These are phyloP conservation scores for Globisporangium polare DNA, from an alignment of 352 stramenopile species.

Conservation along the genomic window DNA sequence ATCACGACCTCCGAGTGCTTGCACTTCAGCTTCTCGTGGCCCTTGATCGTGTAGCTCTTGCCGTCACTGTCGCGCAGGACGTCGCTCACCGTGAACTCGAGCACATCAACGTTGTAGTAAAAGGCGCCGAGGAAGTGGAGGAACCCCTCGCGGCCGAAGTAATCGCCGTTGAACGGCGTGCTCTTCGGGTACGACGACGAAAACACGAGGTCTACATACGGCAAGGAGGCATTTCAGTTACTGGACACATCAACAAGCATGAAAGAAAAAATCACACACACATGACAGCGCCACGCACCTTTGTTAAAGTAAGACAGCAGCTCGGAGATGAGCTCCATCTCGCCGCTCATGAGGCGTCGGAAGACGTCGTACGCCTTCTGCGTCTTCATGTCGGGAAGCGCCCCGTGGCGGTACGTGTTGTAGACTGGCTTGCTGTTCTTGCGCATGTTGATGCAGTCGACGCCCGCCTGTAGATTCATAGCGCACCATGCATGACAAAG, in stretches of 20 bases:
- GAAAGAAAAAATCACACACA: neutral
- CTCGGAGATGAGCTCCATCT: constrained; percentile 50
- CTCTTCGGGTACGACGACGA: constrained; percentile 78
- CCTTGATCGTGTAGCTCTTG: constrained; percentile 72
- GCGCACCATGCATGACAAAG: neutral
- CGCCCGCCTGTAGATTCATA: constrained; percentile 30
- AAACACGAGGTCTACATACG: constrained; percentile 66
- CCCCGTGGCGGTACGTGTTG: constrained; percentile 67
- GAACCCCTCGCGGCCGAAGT: constrained; percentile 81
- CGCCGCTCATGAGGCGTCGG: constrained; percentile 54
- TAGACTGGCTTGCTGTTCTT: constrained; percentile 84
- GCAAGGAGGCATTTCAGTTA: neutral
- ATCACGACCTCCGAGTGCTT: constrained; percentile 72
- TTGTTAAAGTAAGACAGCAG: constrained; percentile 88
- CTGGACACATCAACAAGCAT: neutral
- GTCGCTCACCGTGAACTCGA: constrained; percentile 77
- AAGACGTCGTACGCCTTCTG: constrained; percentile 79
- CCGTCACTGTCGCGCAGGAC: constrained; percentile 53
- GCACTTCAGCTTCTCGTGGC: constrained; percentile 78
- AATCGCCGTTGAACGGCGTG: constrained; percentile 75
- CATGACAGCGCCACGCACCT: constrained; percentile 25
- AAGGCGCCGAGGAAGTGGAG: constrained; percentile 76
- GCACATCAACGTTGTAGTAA: constrained; percentile 70
- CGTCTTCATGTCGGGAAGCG: constrained; percentile 71
- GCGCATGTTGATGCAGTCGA: constrained; percentile 78